Evolutionary conservation across 345 rosid species (phyloP).

Genomic region (Nephelium lappaceum): DNA sequence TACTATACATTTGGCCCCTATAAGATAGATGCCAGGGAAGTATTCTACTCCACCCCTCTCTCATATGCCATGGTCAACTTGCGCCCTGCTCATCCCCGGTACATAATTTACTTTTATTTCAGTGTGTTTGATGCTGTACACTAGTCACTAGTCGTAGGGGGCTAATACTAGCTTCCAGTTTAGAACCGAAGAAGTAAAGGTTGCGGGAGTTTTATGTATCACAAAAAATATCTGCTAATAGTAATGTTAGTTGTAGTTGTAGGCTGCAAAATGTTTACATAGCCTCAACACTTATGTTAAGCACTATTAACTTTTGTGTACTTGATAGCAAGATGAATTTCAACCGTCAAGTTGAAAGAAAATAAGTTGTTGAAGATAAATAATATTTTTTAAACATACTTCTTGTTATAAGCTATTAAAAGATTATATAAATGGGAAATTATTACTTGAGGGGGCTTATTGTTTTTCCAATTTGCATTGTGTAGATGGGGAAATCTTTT

Average conservation of each 20-base stretch:
- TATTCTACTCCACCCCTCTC: constrained; percentile 66
- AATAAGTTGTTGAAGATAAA: neutral
- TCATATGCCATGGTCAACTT: constrained; percentile 90
- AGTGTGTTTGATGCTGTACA: neutral
- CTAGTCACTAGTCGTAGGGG: neutral
- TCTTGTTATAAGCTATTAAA: neutral
- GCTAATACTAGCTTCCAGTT: neutral
- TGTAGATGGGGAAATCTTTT: neutral
- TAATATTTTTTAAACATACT: no score
- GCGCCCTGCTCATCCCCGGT: constrained; percentile 91
- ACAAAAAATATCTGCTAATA: no score
- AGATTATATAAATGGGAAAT: no score
- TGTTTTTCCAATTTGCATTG: neutral
- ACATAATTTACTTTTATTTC: neutral
- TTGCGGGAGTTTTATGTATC: no score
- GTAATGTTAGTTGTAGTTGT: no score
- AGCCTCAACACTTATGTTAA: no score
- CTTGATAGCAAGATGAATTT: no score
- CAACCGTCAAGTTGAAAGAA: neutral
- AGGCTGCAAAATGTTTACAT: no score
- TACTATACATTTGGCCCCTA: constrained; percentile 64
- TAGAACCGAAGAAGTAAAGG: neutral
- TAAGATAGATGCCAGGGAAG: constrained; percentile 68
- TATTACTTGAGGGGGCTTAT: neutral
- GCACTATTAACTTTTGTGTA: no score